Evolutionary conservation across 2,329 filamentous ascomycete species (phyloP), one percentile per base, ranked within the genome.

Genomic region (Penicillium verrucosum): DNA sequence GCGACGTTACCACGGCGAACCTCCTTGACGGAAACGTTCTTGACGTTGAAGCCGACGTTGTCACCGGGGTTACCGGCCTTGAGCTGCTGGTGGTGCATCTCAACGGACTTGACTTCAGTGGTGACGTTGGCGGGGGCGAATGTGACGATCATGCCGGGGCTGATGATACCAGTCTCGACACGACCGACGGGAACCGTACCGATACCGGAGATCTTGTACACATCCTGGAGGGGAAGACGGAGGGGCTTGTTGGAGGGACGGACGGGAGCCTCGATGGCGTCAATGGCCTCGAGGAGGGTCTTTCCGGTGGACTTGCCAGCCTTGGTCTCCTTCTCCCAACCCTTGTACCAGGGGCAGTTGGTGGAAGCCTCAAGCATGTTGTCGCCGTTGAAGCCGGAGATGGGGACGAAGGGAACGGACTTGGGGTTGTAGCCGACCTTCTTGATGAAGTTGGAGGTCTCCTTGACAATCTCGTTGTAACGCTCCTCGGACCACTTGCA

Each of bases 1-100:
- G 90, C 90, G 74, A 99, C 94, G 89, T 99, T 97, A 78, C 94
- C 94, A 96, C 94, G 94, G 83, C 94, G 94, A 78, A 99, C 96
- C 81, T 99, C 94, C 92, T 99, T 99, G 84, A 99, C 94, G 81
- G 94, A 97, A 76, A 99, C 94, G 94, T 99, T 99, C 92, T 99
- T 99, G 84, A 99, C 93, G 90, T 99, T 99, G 92, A 99, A 99
- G 75, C 94, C 94, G 80, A 99, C 94, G 86, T 99, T 99, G 90
- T 99, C 94, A 88, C 94, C 94, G 77, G 94, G 94, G 69, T 90
- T 77, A 90, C 94, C 94, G 87, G 96, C 89, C 68, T 79, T 63
- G 72, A 99, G 92, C 89, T 97, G 92, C 86, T 97, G 91, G 92
- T 97, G 93, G 88, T 97, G 93, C 94, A 99, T 99, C 86, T 99